Conservation (phyloP, 2,329 filamentous ascomycete species). For the Beauveria pseudobassiana region DNA sequence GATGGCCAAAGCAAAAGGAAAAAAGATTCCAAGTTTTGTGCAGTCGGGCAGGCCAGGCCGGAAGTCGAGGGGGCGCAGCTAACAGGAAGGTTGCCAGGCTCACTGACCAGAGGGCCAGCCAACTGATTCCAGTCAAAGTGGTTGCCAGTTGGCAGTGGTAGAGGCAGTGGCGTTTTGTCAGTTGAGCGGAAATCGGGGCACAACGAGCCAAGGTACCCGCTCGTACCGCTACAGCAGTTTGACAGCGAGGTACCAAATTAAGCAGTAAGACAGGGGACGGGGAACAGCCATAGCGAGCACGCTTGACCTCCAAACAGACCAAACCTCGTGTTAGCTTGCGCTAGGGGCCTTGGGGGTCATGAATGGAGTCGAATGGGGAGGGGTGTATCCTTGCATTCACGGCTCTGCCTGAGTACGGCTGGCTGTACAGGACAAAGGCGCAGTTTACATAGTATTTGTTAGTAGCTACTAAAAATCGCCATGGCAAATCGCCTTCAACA, state of each 20-base stretch:
- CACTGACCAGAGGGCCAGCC: too few relatives aligned
- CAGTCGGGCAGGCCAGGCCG: background rate
- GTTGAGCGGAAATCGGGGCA: background rate
- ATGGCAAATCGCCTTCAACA: background rate
- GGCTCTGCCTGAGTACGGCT: slow-evolving; percentile 8
- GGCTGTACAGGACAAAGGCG: background rate
- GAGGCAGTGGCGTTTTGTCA: background rate
- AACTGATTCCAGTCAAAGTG: background rate
- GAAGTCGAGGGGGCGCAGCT: background rate
- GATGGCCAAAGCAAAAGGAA: slow-evolving; percentile 3
- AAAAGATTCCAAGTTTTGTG: slow-evolving; percentile 5
- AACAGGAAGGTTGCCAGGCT: background rate
- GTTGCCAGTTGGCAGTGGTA: background rate
- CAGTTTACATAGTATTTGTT: background rate
- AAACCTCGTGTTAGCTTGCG: slow-evolving; percentile 7
- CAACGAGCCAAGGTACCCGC: background rate
- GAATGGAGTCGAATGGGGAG: background rate
- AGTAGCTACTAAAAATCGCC: background rate
- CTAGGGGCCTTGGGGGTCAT: background rate
- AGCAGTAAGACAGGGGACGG: background rate
- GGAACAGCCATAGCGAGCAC: background rate
- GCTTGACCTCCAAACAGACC: too few relatives aligned
- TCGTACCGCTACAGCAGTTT: background rate
- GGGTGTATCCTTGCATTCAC: background rate
- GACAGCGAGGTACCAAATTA: background rate